phyloP scores from a whole-genome alignment of 192 early-diverging fungal species.

The Diversispora epigaea region DNA sequence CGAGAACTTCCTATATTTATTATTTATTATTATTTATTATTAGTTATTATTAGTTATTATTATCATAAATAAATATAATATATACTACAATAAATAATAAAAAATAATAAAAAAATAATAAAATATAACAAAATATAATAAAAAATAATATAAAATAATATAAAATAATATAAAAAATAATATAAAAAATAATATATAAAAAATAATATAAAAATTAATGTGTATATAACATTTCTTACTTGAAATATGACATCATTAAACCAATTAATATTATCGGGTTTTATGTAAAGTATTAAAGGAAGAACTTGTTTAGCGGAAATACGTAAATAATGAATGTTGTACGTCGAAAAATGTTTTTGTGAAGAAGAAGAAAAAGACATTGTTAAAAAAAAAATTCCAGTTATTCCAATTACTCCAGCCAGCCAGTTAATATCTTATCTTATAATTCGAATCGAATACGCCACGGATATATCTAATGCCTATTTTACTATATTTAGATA shows the following conservation, averaged over 20 bases:
- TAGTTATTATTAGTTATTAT: background rate
- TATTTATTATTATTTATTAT: no score
- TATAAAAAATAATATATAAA: background rate
- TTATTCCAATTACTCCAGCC: no score
- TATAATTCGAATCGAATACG: no score
- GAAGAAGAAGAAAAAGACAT: background rate
- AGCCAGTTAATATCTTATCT: background rate
- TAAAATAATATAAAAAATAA: background rate
- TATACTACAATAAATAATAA: background rate
- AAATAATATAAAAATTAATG: no score
- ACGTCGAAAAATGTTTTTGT: background rate
- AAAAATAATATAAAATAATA: background rate
- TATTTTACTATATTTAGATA: no score
- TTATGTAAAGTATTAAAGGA: slow-evolving; percentile 14
- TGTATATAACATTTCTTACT: background rate
- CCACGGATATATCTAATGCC: no score
- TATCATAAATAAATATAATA: background rate
- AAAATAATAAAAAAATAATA: no score
- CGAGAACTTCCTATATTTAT: slow-evolving; percentile 12
- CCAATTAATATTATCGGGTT: slow-evolving; percentile 16
- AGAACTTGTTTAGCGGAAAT: slow-evolving; percentile 27
- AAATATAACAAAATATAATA: no score
- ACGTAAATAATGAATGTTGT: slow-evolving; percentile 14
- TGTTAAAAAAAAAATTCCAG: background rate
- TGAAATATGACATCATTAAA: slow-evolving; percentile 23